These are phyloP conservation scores for Talaromyces wortmannii DNA, from an alignment of 495 filamentous ascomycete genomes.

Conservation along the genomic window DNA sequence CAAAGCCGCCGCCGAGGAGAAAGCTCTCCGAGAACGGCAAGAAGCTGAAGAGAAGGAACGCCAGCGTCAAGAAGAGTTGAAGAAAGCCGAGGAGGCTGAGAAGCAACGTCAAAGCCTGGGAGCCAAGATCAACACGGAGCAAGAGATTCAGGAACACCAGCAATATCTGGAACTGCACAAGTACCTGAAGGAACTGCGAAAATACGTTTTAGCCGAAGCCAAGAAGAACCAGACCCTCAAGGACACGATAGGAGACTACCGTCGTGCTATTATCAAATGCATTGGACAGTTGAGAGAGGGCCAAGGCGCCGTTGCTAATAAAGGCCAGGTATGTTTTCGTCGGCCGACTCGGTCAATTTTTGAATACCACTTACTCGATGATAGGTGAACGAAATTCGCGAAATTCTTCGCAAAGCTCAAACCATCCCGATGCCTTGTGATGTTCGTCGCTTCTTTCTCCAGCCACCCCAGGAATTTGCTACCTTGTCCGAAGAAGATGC, in stretches of 20 bases:
- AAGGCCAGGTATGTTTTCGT: constrained; percentile 27
- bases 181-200: constrained; percentile 65
- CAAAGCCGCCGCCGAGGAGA: constrained; percentile 12
- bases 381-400: constrained; percentile 3
- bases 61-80: constrained; percentile 10
- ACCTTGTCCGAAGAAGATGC: constrained; percentile 36
- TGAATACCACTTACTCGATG: background rate
- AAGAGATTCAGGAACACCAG: constrained; percentile 40
- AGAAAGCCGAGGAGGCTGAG: constrained; percentile 22
- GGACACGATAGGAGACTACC: constrained; percentile 62
- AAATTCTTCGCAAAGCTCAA: constrained; percentile 4
- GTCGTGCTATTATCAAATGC: constrained; percentile 61
- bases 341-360: background rate
- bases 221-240: constrained; percentile 54
- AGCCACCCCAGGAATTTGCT: constrained; percentile 45
- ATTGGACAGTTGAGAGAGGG: constrained; percentile 67
- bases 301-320: constrained; percentile 49
- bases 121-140: constrained; percentile 13
- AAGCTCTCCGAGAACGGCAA: constrained; percentile 27
- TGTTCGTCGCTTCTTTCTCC: constrained; percentile 59
- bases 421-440: constrained; percentile 25
- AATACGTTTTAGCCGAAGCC: constrained; percentile 36
- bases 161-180: constrained; percentile 65
- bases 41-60: constrained; percentile 28
- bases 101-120: constrained; percentile 22